Percentiles rank a stretch among this genome's conserved stretches.
Evolutionary conservation across 306 rosid genomes (phyloP).

Genomic region (Castanea sativa): DNA sequence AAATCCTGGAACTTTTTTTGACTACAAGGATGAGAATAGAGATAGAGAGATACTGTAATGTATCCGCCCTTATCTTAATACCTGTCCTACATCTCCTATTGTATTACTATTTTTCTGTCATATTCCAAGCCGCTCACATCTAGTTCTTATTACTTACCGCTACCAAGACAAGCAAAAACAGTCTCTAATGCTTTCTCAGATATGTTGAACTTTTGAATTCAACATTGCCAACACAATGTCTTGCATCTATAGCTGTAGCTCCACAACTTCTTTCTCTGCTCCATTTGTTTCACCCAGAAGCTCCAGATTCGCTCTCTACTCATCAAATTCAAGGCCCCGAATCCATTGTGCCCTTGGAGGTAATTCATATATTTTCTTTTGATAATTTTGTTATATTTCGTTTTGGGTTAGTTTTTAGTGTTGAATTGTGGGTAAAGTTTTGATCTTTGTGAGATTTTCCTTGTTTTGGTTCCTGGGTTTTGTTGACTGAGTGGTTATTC

Average conservation of each 20-base stretch:
- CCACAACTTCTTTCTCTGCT: conserved; percentile 41
- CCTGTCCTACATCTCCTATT: too few relatives aligned
- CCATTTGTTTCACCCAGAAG: conserved; percentile 32
- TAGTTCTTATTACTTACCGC: background rate
- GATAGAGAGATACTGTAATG: too few relatives aligned
- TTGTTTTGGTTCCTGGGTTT: background rate
- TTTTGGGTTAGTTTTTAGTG: background rate
- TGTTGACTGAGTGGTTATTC: background rate
- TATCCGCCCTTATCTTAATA: too few relatives aligned
- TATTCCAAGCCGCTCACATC: background rate
- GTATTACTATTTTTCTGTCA: too few relatives aligned
- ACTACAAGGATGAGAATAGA: too few relatives aligned
- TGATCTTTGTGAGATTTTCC: conserved; percentile 19
- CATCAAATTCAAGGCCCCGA: conserved; percentile 32
- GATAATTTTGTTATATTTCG: background rate
- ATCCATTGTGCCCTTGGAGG: conserved; percentile 69
- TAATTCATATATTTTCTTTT: conserved; percentile 9
- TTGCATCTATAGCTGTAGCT: conserved; percentile 34
- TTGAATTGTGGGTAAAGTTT: conserved; percentile 6
- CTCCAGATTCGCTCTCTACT: conserved; percentile 30
- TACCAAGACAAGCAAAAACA: too few relatives aligned
- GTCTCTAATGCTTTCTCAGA: background rate
- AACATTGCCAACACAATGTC: conserved; percentile 45
- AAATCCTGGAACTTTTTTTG: too few relatives aligned
- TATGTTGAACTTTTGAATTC: conserved; percentile 1